Percentiles rank a stretch among this genome's conserved stretches.
Conservation (phyloP, 169 alveolate species). For the Neospora caninum region DNA sequence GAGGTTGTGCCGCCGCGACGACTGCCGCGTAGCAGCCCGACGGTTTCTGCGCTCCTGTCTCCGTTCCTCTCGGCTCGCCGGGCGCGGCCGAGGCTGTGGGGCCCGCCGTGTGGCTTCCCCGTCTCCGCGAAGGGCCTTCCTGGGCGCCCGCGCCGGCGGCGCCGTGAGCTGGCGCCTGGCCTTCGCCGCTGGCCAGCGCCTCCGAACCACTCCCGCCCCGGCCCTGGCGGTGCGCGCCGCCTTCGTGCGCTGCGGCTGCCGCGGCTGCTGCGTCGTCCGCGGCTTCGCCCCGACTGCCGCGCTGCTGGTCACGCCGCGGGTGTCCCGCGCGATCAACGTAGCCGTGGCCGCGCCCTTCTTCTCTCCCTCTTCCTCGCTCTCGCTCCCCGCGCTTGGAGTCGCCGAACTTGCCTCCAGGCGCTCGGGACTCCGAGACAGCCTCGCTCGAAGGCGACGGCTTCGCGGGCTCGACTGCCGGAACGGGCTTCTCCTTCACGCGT, state of each 20-base stretch:
- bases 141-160: neutral
- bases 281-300: constrained; percentile 30
- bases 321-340: neutral
- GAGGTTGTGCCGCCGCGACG: neutral
- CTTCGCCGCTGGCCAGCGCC: neutral
- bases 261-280: neutral
- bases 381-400: neutral
- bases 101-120: neutral
- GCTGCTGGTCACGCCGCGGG: neutral
- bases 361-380: neutral
- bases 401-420: neutral
- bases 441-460: neutral
- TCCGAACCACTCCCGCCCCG: neutral
- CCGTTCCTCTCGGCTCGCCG: neutral
- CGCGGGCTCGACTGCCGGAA: neutral
- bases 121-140: neutral
- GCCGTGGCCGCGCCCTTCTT: neutral
- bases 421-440: neutral
- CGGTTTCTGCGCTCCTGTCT: neutral
- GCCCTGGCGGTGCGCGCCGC: neutral
- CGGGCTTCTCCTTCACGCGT: constrained; percentile 53
- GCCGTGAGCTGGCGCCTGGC: neutral
- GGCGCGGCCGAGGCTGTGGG: neutral
- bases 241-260: neutral
- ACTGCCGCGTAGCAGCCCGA: neutral